Evolutionary conservation across 768 basidiomycete species (phyloP), one percentile per base, ranked within the genome.

Genomic region (Tricholoma hemisulphureum): DNA sequence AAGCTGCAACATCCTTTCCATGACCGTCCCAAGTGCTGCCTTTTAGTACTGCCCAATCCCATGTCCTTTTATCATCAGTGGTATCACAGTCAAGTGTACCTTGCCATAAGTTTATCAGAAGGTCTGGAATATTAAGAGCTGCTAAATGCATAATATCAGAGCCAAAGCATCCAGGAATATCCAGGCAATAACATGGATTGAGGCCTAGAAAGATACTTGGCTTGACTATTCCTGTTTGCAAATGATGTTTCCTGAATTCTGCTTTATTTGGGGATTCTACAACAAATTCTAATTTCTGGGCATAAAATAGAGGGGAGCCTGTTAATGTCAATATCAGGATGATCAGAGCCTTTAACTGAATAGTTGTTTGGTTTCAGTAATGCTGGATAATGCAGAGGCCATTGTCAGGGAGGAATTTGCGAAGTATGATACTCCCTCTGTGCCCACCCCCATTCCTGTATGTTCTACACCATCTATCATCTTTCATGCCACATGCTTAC

Each of bases 61-160:
- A 41, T 41, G 39, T 18, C 18, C 39, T 41, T 18, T 20, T 4
- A 41, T 41, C 39, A 41, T 41, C 39, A 41, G n/a, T 41, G 39
- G n/a, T 26, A 31, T 31, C 48, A 34, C 29, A 51, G 18, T 29
- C 32, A 29, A 31, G 23, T 20, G 49, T 6, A 10, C 24, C 28
- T 32, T 3, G 49, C 18, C 49, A 51, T 6, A 51, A 18, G 57
- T 57, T 13, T 43, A 53, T 56, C 61, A 56, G 5, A 61, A 50
- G 20, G 5, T 50, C 20, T 23, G 48, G 5, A n/a, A 50, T 23
- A 50, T 50, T 50, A 26, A 50, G 48, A 9, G 20, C 48, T 28
- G 16, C 18, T 16, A 50, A 31, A 28, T 50, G 23, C 48, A 50
- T 50, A n/a, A 26, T 50, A 28, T 50, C 48, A 50, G 23, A 21